Evolutionary conservation across 805 yeast genomes (phyloP).

Genomic region (Clavispora carvajalis): DNA sequence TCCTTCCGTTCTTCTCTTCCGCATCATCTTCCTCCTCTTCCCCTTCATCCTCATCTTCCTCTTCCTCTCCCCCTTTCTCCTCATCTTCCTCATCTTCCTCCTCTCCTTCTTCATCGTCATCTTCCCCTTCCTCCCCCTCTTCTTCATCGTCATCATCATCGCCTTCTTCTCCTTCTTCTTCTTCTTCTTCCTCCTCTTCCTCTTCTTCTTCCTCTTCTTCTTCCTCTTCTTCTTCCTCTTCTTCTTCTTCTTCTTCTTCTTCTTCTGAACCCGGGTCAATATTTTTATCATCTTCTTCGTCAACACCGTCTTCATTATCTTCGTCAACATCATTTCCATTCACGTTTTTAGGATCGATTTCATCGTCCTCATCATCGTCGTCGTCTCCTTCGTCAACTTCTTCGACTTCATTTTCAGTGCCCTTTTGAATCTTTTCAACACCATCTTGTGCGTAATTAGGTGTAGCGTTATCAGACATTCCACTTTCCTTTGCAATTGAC

Average conservation of each 20-base stretch:
- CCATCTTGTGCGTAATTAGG: neutral
- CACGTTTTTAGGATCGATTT: too few species aligned
- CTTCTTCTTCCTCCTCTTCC: slow-evolving; percentile 9
- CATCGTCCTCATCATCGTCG: neutral
- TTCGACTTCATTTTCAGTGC: neutral
- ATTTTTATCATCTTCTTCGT: too few species aligned
- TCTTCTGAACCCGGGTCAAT: too few species aligned
- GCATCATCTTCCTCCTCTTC: neutral
- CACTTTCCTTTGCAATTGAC: neutral
- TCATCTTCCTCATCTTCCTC: neutral
- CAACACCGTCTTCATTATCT: too few species aligned
- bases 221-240: neutral
- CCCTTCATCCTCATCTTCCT: neutral
- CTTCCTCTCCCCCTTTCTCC: neutral
- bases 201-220: neutral
- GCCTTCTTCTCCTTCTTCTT: slow-evolving; percentile 1
- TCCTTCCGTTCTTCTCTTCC: too few species aligned
- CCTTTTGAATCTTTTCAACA: neutral
- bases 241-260: too few species aligned
- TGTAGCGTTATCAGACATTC: neutral
- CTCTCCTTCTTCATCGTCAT: neutral
- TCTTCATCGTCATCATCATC: neutral
- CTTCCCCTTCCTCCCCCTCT: neutral
- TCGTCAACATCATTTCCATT: too few species aligned
- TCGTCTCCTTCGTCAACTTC: neutral